A percentile compares a stretch with the other conserved stretches of the same genome.
Conservation (phyloP, 495 filamentous ascomycete species). For the Delitschia confertaspora region DNA sequence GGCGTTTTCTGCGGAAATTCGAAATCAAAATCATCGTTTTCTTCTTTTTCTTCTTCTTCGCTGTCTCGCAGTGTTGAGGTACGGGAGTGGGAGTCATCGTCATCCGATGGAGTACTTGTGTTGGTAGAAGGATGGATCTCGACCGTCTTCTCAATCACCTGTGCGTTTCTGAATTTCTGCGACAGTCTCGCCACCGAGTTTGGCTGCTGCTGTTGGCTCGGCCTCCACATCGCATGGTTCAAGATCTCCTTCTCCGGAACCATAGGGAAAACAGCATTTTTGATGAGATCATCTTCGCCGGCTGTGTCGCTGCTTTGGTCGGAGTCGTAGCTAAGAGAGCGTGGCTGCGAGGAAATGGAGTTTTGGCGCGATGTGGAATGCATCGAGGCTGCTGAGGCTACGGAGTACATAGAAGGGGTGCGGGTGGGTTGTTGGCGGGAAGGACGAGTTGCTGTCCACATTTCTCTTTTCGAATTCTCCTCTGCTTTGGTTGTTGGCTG, state of each 20-base stretch:
- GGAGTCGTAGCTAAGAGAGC: constrained; percentile 20
- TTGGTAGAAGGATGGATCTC: constrained; percentile 1
- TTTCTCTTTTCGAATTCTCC: constrained; percentile 7
- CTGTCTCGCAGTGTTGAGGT: constrained; percentile 26
- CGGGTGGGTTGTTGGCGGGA: constrained; percentile 13
- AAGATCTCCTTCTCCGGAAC: constrained; percentile 14
- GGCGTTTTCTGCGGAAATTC: constrained; percentile 29
- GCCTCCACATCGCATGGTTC: constrained; percentile 23
- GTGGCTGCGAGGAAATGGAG: constrained; percentile 15
- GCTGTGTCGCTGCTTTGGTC: constrained; percentile 16
- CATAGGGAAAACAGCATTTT: constrained; percentile 7
- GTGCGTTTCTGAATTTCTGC: constrained; percentile 16
- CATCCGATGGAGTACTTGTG: constrained; percentile 13
- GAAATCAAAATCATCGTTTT: constrained; percentile 22
- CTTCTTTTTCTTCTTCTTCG: no score
- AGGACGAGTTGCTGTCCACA: constrained; percentile 20
- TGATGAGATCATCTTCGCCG: constrained; percentile 5
- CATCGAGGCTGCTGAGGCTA: constrained; percentile 16
- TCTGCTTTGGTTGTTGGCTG: background rate
- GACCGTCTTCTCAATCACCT: constrained; percentile 10
- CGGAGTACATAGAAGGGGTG: constrained; percentile 10
- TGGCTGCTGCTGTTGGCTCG: constrained; percentile 7
- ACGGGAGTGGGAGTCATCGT: constrained; percentile 22
- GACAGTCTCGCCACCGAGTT: constrained; percentile 9
- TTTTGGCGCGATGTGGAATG: constrained; percentile 8